Conservation (phyloP, 805 yeast species). For the Cyberlindnera maritima region DNA sequence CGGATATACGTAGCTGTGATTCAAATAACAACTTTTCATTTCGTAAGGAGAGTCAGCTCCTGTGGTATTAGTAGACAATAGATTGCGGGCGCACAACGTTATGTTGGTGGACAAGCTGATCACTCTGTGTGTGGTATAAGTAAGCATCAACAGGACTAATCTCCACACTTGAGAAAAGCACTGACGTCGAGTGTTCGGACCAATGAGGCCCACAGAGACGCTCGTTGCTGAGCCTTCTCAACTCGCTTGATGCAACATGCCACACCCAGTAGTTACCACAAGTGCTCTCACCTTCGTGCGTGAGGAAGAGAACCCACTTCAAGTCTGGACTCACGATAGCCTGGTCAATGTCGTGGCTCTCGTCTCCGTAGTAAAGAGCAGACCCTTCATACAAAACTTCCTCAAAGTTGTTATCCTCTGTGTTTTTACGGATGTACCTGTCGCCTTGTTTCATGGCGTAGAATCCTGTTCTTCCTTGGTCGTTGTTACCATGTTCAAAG, state of each 20-base stretch:
- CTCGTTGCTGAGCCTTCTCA: conserved; percentile 29
- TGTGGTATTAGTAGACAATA: not conserved
- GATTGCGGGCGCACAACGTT: not conserved
- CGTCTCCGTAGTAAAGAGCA: conserved; percentile 37
- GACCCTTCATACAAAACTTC: conserved; percentile 49
- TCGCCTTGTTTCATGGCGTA: conserved; percentile 9
- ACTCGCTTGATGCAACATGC: conserved; percentile 26
- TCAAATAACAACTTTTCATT: too few relatives aligned
- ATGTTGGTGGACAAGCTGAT: conserved; percentile 11
- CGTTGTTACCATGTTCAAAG: conserved; percentile 6
- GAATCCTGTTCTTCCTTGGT: conserved; percentile 5
- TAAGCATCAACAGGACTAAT: conserved; percentile 10
- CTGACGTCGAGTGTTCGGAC: conserved; percentile 36
- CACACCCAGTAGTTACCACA: conserved; percentile 42
- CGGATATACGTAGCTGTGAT: too few relatives aligned
- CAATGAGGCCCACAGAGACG: conserved; percentile 52
- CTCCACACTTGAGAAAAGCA: conserved; percentile 9
- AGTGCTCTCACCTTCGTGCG: conserved; percentile 54
- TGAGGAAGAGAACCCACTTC: conserved; percentile 51
- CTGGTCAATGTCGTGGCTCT: conserved; percentile 45
- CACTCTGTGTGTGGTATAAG: conserved; percentile 10
- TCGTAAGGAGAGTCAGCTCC: not conserved
- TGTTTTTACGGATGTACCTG: conserved; percentile 13
- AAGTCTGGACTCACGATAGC: conserved; percentile 67
- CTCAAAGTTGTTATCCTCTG: conserved; percentile 40